A percentile compares a stretch with the other conserved stretches of the same genome.
Evolutionary conservation across 2,329 filamentous ascomycete genomes (phyloP).

Genomic region (Beauveria varroae): DNA sequence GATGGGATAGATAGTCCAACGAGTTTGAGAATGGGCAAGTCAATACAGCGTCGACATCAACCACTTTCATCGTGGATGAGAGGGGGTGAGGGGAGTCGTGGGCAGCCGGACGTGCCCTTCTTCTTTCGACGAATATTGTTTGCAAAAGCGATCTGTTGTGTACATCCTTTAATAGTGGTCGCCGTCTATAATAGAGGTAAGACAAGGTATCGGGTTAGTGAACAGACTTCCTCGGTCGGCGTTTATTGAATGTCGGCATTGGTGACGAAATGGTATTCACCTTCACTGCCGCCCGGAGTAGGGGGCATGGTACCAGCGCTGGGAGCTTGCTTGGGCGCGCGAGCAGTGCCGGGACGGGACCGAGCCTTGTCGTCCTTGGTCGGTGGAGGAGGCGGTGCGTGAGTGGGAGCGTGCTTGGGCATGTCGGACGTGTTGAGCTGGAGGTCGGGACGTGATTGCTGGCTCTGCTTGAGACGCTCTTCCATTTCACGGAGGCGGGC

Average conservation of each 20-base stretch:
- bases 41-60: not conserved
- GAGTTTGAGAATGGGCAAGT: not conserved
- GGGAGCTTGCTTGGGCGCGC: slow-evolving; percentile 42
- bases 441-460: slow-evolving; percentile 16
- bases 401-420: slow-evolving; percentile 19
- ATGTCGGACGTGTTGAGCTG: slow-evolving; percentile 13
- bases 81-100: not conserved
- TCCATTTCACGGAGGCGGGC: slow-evolving; percentile 79
- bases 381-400: slow-evolving; percentile 19
- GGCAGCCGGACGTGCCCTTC: not conserved
- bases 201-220: not conserved
- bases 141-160: not conserved
- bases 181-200: slow-evolving; percentile 11
- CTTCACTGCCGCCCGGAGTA: slow-evolving; percentile 55
- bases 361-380: slow-evolving; percentile 28
- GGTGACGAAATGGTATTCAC: slow-evolving; percentile 42
- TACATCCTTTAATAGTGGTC: slow-evolving; percentile 12
- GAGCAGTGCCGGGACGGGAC: slow-evolving; percentile 49
- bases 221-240: not conserved
- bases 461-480: slow-evolving; percentile 51
- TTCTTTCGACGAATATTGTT: not conserved
- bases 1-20: slow-evolving; percentile 4
- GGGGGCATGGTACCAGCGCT: slow-evolving; percentile 51
- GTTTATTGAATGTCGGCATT: not conserved
- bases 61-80: not conserved